Base-by-base conservation (phyloP, 2,329 filamentous ascomycete genomes). In the Nannizzia gypsea region DNA sequence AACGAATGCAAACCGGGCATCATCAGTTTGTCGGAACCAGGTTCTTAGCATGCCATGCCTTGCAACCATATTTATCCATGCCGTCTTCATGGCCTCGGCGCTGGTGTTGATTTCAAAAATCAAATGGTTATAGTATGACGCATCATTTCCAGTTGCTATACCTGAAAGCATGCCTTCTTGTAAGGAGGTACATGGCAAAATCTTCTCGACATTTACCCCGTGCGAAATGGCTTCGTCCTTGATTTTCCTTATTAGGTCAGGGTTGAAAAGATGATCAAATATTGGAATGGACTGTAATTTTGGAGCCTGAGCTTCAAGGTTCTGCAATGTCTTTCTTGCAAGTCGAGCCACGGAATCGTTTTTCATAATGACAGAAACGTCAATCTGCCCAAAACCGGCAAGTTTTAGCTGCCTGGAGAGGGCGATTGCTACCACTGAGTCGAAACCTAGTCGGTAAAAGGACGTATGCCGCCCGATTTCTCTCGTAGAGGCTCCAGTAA, bases 111-210 rank as follows among this genome's bases (percentile, higher is more conserved):
- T 68, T 4, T 79, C 76, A 63, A 95, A 81, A 0, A 86, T 71
- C 60, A 89, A 83, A 55, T 81, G 82, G 69, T 95, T 96, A 66
- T 81, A 83, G 69, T 96, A 96, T 1, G 83, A 78, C 1, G 73
- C 72, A 9, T 74, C 70, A 1, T 72, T 72, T 1, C 63, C 76
- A 66, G 73, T 73, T 3, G 70, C 65, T 26, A 73, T 73, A 6
- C 83, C 81, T 2, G 84, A 85, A 0, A 96, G 77, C 90, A 96
- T 96, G 0, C 86, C 87, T 74, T 95, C 88, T 70, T 96, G 91
- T 0, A 96, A 75, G 0, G 90, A 88, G 1, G 90, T 95, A 68
- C 91, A 96, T 0, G 90, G 90, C 3, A 91, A 73, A 6, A 95
- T 77, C 1, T 75, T 77, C 31, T 80, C 72, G 2, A 87, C 74